Evolutionary conservation across 2,329 filamentous ascomycete genomes (phyloP).

Genomic region (Phyllosticta citrichinensis): DNA sequence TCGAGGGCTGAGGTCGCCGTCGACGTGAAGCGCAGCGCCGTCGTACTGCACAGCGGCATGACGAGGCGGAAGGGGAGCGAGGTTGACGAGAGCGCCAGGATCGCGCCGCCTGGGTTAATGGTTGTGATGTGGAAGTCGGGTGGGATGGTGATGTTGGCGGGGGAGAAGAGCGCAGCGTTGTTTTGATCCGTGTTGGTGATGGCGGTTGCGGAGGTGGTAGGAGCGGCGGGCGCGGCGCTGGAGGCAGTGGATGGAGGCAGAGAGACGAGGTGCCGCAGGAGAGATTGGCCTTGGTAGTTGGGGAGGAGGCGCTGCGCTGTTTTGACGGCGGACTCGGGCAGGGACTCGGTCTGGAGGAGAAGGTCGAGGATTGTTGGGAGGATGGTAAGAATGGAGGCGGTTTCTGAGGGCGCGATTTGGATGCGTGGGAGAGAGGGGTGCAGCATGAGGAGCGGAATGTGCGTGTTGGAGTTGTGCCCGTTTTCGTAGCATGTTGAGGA

Average conservation of each 20-base stretch:
- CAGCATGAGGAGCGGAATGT: constrained; percentile 35
- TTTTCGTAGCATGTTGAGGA: constrained; percentile 33
- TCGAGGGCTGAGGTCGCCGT: constrained; percentile 27
- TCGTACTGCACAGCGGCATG: constrained; percentile 17
- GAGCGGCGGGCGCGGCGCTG: neutral
- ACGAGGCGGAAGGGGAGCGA: constrained; percentile 16
- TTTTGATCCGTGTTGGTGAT: neutral
- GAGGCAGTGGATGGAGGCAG: neutral
- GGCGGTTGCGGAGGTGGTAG: neutral
- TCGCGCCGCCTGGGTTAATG: constrained; percentile 19
- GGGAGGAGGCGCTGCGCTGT: constrained; percentile 32
- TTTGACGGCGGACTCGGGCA: constrained; percentile 22
- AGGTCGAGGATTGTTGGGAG: constrained; percentile 39
- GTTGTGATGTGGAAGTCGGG: constrained; percentile 17
- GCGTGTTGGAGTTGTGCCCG: constrained; percentile 35
- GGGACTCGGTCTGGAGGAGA: constrained; percentile 30
- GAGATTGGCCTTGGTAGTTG: constrained; percentile 38
- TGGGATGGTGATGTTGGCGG: constrained; percentile 14
- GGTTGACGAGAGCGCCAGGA: constrained; percentile 17
- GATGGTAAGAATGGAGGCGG: constrained; percentile 31
- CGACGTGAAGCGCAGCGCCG: constrained; percentile 26
- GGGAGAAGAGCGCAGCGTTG: neutral
- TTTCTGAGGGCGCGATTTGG: constrained; percentile 31
- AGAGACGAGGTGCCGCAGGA: constrained; percentile 24
- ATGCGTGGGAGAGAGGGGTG: constrained; percentile 35